Conservation (phyloP, 352 stramenopile genomes). For the Globisporangium spinosum region DNA sequence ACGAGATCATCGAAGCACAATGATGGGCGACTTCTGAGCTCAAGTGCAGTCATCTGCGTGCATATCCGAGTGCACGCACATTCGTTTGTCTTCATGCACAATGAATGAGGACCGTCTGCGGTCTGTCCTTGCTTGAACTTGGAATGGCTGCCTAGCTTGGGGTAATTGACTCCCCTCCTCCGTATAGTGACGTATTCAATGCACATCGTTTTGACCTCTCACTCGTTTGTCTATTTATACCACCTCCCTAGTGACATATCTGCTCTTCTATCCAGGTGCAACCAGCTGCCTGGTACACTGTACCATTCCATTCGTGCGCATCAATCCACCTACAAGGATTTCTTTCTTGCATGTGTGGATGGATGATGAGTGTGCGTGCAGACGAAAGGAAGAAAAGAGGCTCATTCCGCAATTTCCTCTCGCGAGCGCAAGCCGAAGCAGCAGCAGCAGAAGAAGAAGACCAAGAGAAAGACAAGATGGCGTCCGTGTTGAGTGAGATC, state of each 20-base stretch:
- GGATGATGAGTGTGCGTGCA: slow-evolving; percentile 4
- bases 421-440: neutral
- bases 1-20: too few relatives aligned
- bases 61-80: too few relatives aligned
- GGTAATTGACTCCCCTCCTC: neutral
- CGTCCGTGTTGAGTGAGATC: slow-evolving; percentile 35
- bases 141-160: neutral
- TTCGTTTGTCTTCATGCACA: too few relatives aligned
- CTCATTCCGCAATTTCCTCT: slow-evolving; percentile 12
- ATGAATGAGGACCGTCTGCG: too few relatives aligned
- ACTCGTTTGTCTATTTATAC: too few relatives aligned
- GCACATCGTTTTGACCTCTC: too few relatives aligned
- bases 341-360: neutral
- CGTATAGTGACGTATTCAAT: neutral
- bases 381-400: neutral
- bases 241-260: neutral
- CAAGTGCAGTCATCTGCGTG: too few relatives aligned
- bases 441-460: slow-evolving; percentile 3
- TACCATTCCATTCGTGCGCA: neutral
- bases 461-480: slow-evolving; percentile 16
- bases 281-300: neutral
- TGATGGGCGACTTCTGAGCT: too few relatives aligned
- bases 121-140: neutral
- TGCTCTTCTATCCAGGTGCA: neutral
- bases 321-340: neutral